These are phyloP conservation scores for Citrullus mucosospermus DNA, from an alignment of 306 rosid species.

Conservation along the genomic window DNA sequence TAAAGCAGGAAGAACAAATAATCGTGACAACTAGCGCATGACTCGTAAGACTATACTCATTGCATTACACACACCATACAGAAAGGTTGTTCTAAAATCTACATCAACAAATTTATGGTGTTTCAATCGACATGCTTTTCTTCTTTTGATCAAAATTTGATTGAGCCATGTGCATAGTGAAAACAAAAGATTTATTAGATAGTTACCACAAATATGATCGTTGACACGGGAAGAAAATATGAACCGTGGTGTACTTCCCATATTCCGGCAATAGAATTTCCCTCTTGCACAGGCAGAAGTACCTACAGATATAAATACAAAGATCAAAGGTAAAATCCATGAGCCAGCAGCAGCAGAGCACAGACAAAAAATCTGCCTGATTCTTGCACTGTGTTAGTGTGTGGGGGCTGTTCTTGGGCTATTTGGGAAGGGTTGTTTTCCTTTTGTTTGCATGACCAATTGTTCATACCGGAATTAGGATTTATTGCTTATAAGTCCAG, in stretches of 20 bases:
- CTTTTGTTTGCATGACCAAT: not conserved
- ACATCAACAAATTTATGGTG: not conserved
- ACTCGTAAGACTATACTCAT: not conserved
- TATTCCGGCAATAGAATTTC: slow-evolving; percentile 64
- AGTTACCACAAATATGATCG: slow-evolving; percentile 73
- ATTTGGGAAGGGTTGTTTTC: not conserved
- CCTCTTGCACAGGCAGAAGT: slow-evolving; percentile 78
- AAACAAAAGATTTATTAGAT: not conserved
- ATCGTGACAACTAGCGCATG: not conserved
- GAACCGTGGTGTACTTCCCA: slow-evolving; percentile 73
- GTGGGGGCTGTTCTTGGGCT: not conserved
- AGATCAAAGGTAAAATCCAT: slow-evolving; percentile 3
- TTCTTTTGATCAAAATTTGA: not conserved
- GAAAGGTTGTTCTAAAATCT: not conserved
- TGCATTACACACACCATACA: not conserved
- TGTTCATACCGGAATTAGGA: not conserved
- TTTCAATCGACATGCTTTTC: not conserved
- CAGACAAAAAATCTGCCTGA: not conserved
- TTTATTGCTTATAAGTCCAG: not conserved
- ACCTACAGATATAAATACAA: slow-evolving; percentile 33
- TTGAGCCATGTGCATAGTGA: not conserved
- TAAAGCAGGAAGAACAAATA: not conserved
- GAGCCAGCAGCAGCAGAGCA: not conserved
- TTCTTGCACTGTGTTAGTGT: not conserved
- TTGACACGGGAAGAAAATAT: slow-evolving; percentile 73